Evolutionary conservation across 441 rosid genomes (phyloP), one percentile per base, ranked within the genome.

Genomic region (Viola pubescens): DNA sequence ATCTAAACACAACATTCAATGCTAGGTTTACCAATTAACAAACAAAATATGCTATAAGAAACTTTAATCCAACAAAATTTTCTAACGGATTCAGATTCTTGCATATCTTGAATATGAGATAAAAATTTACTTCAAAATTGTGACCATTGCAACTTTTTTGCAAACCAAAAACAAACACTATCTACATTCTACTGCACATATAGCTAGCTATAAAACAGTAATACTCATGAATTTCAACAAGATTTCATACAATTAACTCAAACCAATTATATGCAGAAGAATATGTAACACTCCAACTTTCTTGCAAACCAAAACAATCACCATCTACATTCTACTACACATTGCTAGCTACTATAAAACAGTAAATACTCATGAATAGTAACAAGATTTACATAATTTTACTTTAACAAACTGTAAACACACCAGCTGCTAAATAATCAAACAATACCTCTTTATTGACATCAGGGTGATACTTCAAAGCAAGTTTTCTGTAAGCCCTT

Each of bases 401-500:
- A 6, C 10, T 9, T 1, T 1, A 9, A 43, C 7, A 9, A 9
- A 58, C 6, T 44, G 3, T 37, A 12, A 50, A 0, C 1, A 51
- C 10, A 4, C 10, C 4, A 50, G 4, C 11, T 11, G 7, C 11
- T n/a, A 9, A 37, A 11, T n/a, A 53, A 52, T n/a, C 13, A 37
- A 8, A 38, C 2, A 5, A 37, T 66, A 88, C 97, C 97, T 86
- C 88, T 71, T 89, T 89, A 69, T 92, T 92, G 56, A 92, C 95
- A 75, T 92, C 97, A 61, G 98, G 97, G 63, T 92, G 96, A 72
- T 75, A 89, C 80, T 84, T 89, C 64, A 92, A 74, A 75, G 98
- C 98, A 69, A 92, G 95, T 80, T 81, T 92, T 69, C 98, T 79
- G 56, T 92, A 92, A 73, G 98, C 97, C 76, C 83, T 87, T 71